phyloP scores from a whole-genome alignment of 2,329 filamentous ascomycete species.

The Pseudogymnoascus destructans region DNA sequence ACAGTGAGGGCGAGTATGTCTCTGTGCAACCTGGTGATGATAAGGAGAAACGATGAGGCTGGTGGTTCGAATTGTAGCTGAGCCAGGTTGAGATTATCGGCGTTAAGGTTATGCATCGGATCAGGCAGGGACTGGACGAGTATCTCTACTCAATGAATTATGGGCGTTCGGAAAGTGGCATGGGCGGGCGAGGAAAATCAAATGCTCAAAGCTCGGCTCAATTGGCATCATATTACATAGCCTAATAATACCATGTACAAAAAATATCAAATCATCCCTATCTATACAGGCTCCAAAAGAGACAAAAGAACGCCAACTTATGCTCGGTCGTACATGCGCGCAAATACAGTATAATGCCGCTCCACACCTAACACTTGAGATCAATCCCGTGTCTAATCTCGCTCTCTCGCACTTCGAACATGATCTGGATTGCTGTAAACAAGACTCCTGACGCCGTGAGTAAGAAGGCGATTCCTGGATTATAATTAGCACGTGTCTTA shows the following conservation, averaged over 20 bases:
- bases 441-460: constrained; percentile 55
- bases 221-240: background rate
- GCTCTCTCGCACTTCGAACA: constrained; percentile 87
- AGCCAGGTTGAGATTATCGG: background rate
- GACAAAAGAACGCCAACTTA: background rate
- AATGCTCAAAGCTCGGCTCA: background rate
- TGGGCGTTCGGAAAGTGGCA: background rate
- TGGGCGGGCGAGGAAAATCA: background rate
- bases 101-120: background rate
- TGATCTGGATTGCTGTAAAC: constrained; percentile 79
- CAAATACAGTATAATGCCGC: background rate
- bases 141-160: constrained; percentile 6
- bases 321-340: background rate
- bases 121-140: background rate
- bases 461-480: constrained; percentile 51
- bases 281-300: background rate
- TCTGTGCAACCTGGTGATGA: background rate
- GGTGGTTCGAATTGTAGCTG: background rate
- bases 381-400: constrained; percentile 73
- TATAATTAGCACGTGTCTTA: background rate
- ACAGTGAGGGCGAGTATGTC: constrained; percentile 1
- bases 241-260: constrained; percentile 7
- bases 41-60: background rate
- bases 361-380: constrained; percentile 55
- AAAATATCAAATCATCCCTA: background rate